phyloP scores from a whole-genome alignment of 2,329 filamentous ascomycete genomes.

The Ploettnerulaceae sp. region DNA sequence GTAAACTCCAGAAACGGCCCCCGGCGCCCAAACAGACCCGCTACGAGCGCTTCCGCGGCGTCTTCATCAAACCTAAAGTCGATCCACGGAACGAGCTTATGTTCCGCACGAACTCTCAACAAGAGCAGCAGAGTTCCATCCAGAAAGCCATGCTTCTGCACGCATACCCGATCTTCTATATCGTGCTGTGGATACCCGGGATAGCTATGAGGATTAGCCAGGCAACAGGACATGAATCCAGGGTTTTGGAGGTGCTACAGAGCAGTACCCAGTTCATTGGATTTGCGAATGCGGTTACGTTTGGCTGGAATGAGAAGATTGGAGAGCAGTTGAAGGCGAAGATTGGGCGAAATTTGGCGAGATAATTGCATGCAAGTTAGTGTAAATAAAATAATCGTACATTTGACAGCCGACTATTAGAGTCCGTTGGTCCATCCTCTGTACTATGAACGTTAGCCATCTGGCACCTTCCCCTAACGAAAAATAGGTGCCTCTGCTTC shows the following conservation, averaged over 20 bases:
- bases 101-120: background rate
- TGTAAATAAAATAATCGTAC: background rate
- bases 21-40: background rate
- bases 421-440: background rate
- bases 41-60: background rate
- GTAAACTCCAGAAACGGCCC: background rate
- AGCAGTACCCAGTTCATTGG: constrained; percentile 7
- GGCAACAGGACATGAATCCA: background rate
- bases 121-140: constrained; percentile 6
- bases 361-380: background rate
- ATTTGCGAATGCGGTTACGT: constrained; percentile 8
- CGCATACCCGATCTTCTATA: constrained; percentile 7
- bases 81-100: constrained; percentile 3
- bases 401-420: too few relatives aligned
- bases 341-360: background rate
- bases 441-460: constrained; percentile 12
- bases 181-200: background rate
- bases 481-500: constrained; percentile 8
- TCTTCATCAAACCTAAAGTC: background rate
- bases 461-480: constrained; percentile 16
- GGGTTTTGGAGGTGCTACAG: constrained; percentile 2
- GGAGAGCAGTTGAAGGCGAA: constrained; percentile 3
- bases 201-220: constrained; percentile 5
- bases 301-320: constrained; percentile 11
- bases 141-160: constrained; percentile 6